Conservation (phyloP, 306 rosid genomes). For the Begonia masoniana region DNA sequence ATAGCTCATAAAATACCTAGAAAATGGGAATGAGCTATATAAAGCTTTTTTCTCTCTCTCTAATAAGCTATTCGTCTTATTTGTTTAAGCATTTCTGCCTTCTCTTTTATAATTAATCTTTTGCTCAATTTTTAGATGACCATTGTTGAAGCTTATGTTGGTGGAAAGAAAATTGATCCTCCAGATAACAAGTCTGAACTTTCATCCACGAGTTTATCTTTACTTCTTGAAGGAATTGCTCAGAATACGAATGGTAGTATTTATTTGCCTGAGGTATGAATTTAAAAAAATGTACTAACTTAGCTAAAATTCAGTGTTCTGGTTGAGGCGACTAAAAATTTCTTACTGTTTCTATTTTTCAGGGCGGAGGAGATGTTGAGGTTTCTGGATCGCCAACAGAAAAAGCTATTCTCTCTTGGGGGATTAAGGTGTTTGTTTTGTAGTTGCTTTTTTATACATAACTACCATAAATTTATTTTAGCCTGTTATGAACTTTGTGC, state of each 20-base stretch:
- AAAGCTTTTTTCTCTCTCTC: too few species aligned
- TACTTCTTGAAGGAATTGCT: slow-evolving; percentile 65
- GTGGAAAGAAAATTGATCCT: slow-evolving; percentile 43
- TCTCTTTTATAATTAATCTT: not conserved
- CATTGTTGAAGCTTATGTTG: slow-evolving; percentile 54
- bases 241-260: slow-evolving; percentile 69
- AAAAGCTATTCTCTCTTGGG: slow-evolving; percentile 75
- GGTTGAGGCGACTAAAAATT: not conserved
- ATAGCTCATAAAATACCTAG: too few species aligned
- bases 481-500: not conserved
- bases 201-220: slow-evolving; percentile 26
- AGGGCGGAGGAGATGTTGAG: slow-evolving; percentile 47
- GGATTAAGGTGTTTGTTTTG: slow-evolving; percentile 32
- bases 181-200: slow-evolving; percentile 35
- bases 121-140: slow-evolving; percentile 44
- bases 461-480: not conserved
- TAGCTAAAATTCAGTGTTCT: too few species aligned
- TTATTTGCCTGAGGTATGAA: slow-evolving; percentile 49
- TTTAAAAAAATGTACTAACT: too few species aligned
- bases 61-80: too few species aligned
- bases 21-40: too few species aligned
- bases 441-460: not conserved
- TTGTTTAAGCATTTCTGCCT: too few species aligned
- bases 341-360: slow-evolving; percentile 3
- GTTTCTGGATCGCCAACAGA: slow-evolving; percentile 93